Conservation (phyloP, 768 basidiomycete species). For the Rhodocollybia butyracea region DNA sequence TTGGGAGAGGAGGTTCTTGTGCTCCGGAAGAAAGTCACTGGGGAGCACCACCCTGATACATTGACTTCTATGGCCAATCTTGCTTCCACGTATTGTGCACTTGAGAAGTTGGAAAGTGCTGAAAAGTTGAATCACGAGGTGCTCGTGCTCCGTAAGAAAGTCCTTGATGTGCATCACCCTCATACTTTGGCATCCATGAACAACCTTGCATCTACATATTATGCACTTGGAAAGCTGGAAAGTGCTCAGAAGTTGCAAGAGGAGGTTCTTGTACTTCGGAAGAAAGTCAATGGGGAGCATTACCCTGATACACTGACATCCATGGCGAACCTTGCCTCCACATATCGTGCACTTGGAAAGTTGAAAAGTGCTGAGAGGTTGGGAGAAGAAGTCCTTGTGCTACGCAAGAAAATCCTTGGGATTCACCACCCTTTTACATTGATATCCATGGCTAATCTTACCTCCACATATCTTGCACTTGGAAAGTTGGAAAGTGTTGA, state of each 20-base stretch:
- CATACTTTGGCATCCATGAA: neutral
- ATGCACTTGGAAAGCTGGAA: no score
- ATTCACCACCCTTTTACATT: neutral
- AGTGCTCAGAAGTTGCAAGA: neutral
- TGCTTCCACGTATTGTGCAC: no score
- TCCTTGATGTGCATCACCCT: neutral
- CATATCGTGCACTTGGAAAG: no score
- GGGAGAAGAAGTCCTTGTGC: neutral
- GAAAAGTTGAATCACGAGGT: neutral
- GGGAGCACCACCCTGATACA: no score
- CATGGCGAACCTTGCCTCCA: no score
- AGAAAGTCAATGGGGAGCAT: neutral
- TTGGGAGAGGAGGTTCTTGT: no score
- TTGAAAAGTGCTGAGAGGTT: no score
- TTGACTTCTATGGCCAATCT: no score
- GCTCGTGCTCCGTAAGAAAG: neutral
- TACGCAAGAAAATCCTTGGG: neutral
- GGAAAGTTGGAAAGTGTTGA: conserved; percentile 9
- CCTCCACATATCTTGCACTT: conserved; percentile 4
- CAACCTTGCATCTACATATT: neutral
- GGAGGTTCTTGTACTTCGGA: neutral
- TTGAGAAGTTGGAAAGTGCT: no score
- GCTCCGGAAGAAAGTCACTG: no score
- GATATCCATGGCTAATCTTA: conserved; percentile 6
- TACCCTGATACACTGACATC: no score